Evolutionary conservation across 2,329 filamentous ascomycete species (phyloP).

Genomic region (Falciphora oryzae): DNA sequence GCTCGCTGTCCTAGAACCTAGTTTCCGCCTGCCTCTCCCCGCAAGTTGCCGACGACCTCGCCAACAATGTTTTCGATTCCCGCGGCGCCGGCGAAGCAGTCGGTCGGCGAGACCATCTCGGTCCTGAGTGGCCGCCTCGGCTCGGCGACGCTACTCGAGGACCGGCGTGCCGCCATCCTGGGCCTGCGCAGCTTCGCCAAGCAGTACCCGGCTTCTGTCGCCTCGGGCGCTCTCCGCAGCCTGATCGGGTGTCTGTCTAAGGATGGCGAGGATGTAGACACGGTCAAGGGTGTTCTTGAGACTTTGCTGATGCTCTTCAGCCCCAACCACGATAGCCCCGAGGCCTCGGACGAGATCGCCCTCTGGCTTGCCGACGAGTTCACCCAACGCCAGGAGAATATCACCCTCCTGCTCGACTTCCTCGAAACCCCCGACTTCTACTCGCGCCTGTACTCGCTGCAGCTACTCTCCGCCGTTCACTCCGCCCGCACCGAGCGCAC

Average conservation of each 20-base stretch:
- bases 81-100: conserved; percentile 85
- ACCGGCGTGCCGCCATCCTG: conserved; percentile 86
- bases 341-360: conserved; percentile 93
- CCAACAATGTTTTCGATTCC: conserved; percentile 57
- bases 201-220: conserved; percentile 90
- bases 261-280: conserved; percentile 93
- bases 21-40: not conserved
- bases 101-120: conserved; percentile 88
- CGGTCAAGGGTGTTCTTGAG: conserved; percentile 90
- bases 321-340: conserved; percentile 66
- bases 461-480: conserved; percentile 81
- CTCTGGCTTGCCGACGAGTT: conserved; percentile 98
- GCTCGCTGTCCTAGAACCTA: not conserved
- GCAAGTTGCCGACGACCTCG: not conserved
- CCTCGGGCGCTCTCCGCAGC: conserved; percentile 83
- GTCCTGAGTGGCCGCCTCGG: conserved; percentile 81
- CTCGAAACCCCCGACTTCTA: conserved; percentile 86
- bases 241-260: conserved; percentile 80
- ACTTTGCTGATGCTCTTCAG: conserved; percentile 90
- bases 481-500: conserved; percentile 82
- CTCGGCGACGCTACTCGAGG: conserved; percentile 88
- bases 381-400: conserved; percentile 95
- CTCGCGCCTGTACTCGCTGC: conserved; percentile 82
- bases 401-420: conserved; percentile 82
- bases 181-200: conserved; percentile 95